These are phyloP conservation scores for Leccinum broughii DNA, from an alignment of 768 basidiomycete genomes.

Conservation along the genomic window DNA sequence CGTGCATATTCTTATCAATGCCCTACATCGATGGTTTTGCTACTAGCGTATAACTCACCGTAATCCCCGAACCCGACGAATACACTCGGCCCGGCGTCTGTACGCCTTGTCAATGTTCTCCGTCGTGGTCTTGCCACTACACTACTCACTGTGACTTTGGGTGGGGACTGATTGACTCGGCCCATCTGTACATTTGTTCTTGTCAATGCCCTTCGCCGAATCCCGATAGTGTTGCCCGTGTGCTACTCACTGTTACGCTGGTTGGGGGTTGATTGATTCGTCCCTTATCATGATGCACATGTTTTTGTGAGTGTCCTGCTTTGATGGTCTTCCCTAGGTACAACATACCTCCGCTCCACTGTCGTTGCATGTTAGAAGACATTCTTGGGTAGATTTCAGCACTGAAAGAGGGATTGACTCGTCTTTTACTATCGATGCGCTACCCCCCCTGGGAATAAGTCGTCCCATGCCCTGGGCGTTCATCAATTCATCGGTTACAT, in stretches of 20 bases:
- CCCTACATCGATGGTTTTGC: background rate
- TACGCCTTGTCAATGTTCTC: background rate
- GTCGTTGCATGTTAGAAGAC: background rate
- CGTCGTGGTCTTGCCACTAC: background rate
- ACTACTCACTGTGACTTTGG: background rate
- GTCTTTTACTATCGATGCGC: too few relatives aligned
- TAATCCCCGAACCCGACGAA: rapidly evolving
- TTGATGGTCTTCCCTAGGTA: background rate
- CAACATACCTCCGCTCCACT: background rate
- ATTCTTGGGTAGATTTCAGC: background rate
- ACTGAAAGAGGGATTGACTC: background rate
- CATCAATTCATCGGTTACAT: background rate
- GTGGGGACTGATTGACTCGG: background rate
- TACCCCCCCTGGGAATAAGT: background rate
- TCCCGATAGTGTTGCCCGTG: background rate
- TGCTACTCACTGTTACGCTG: background rate
- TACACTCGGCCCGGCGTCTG: background rate
- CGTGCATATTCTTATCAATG: background rate
- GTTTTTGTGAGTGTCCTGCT: background rate
- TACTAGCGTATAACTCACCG: background rate
- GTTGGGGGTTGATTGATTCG: rapidly evolving
- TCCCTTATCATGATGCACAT: background rate
- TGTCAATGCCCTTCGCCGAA: background rate
- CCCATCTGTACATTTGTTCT: background rate
- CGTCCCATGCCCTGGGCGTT: background rate